A percentile compares a stretch with the other conserved stretches of the same genome.
Conservation (phyloP, 2,329 filamentous ascomycete genomes). For the Phialophora macrospora region DNA sequence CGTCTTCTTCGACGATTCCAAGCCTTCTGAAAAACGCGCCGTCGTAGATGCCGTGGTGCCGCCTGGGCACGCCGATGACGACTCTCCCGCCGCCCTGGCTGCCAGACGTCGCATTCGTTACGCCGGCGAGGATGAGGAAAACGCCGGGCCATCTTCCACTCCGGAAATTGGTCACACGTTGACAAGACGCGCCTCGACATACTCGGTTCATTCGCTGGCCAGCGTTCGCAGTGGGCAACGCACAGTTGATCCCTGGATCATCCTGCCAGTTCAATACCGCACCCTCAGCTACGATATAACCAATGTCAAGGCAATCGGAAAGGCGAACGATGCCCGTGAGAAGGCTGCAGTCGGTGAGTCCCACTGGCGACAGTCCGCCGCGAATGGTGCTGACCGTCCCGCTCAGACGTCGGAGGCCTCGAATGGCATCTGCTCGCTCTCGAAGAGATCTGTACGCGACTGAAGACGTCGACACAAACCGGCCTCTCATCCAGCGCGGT, state of each 20-base stretch:
- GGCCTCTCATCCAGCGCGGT: conserved; percentile 67
- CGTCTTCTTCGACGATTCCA: not conserved
- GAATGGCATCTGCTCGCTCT: conserved; percentile 69
- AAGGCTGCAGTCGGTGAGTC: conserved; percentile 26
- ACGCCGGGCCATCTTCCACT: conserved; percentile 15
- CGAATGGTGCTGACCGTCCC: conserved; percentile 10
- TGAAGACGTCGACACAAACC: conserved; percentile 60
- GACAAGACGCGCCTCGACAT: conserved; percentile 25
- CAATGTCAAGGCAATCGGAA: conserved; percentile 55
- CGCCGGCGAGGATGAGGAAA: conserved; percentile 34
- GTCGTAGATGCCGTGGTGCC: not conserved
- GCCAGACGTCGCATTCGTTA: conserved; percentile 37
- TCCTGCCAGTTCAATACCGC: conserved; percentile 44
- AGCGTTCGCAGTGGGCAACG: conserved; percentile 34
- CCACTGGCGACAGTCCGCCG: not conserved
- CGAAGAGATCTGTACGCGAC: conserved; percentile 64
- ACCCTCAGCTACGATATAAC: conserved; percentile 58
- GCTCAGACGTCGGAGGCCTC: conserved; percentile 63
- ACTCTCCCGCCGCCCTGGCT: conserved; percentile 28
- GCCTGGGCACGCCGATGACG: conserved; percentile 20
- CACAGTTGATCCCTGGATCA: conserved; percentile 39
- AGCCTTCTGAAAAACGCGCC: not conserved
- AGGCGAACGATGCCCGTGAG: conserved; percentile 47
- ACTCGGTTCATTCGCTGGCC: conserved; percentile 33
- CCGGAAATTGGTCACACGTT: conserved; percentile 23